Base-by-base conservation (phyloP, 1,284 basidiomycete genomes). In the Rhodofomes roseus region DNA sequence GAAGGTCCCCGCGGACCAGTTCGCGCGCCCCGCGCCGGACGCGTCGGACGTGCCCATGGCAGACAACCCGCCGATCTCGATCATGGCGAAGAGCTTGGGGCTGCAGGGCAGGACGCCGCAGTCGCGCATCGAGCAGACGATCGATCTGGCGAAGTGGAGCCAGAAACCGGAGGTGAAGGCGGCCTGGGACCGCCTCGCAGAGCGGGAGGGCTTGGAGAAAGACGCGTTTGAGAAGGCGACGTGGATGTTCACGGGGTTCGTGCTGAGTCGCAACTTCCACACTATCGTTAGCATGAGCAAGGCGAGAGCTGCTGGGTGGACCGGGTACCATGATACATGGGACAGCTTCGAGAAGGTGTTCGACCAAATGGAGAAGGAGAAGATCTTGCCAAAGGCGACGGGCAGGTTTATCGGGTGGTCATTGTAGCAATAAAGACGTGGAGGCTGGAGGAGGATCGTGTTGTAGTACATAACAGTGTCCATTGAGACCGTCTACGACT, bases 141-240 rank as follows among this genome's bases (percentile, higher is more conserved):
- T 52, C 6, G 50, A 52, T 31, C 31, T 52, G 3, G 31, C 31
- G 50, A 52, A 31, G 50, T 52, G 50, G 50, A 52, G 31, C 50
- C 31, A 52, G 50, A 36, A 36, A n/a, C 50, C 50, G 34, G 50
- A 51, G 50, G 50, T 51, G 12, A 34, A 31, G 29, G 50, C 27
- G n/a, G 50, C 50, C 1, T 52, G 50, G 50, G 31, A 36, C 2
- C 50, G 50, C 31, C 31, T 52, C 29, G 50, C 31, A n/a, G 31
- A 52, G 27, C 25, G 50, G 31, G 50, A 51, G 27, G 6, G 50
- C 29, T 29, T 51, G 4, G 50, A 51, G 50, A 52, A 52, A 31
- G 50, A 52, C 20, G 50, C 50, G 50, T 52, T 52, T 31, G 31
- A 22, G 31, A 52, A 36, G 50, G 50, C 50, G 50, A 52, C 50